A percentile compares a stretch with the other conserved stretches of the same genome.
Conservation (phyloP, 768 basidiomycete species). For the Candolleomyces efflorescens region DNA sequence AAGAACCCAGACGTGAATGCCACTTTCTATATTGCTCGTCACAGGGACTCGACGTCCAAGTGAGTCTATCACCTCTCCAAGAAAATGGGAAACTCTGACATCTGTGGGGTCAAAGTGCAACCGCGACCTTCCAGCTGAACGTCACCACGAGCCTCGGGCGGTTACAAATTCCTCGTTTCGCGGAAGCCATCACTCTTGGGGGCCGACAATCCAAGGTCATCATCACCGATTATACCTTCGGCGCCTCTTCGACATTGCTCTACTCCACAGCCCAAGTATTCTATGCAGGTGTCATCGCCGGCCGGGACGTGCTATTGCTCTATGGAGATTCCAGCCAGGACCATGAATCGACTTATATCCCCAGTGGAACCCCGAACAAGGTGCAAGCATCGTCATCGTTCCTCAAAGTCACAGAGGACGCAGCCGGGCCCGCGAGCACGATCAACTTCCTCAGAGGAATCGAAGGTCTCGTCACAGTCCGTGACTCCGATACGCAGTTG, state of each 20-base stretch:
- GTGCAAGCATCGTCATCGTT: conserved; percentile 21
- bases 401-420: conserved; percentile 24
- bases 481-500: conserved; percentile 64
- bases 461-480: conserved; percentile 54
- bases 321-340: conserved; percentile 52
- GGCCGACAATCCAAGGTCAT: conserved; percentile 76
- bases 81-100: no score
- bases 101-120: no score
- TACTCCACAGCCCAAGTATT: conserved; percentile 77
- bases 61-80: background rate
- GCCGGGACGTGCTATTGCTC: conserved; percentile 59
- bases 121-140: conserved; percentile 54
- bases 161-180: conserved; percentile 54
- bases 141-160: conserved; percentile 49
- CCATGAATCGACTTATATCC: conserved; percentile 47
- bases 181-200: conserved; percentile 48
- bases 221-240: conserved; percentile 70
- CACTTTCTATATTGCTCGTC: conserved; percentile 45
- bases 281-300: conserved; percentile 58
- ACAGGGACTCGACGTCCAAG: conserved; percentile 1
- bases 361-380: conserved; percentile 44
- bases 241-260: conserved; percentile 45
- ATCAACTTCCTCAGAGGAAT: conserved; percentile 55
- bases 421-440: conserved; percentile 29
- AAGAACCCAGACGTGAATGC: conserved; percentile 64